These are phyloP conservation scores for Leishmania mexicana DNA, from an alignment of 208 protist species.

Conservation along the genomic window DNA sequence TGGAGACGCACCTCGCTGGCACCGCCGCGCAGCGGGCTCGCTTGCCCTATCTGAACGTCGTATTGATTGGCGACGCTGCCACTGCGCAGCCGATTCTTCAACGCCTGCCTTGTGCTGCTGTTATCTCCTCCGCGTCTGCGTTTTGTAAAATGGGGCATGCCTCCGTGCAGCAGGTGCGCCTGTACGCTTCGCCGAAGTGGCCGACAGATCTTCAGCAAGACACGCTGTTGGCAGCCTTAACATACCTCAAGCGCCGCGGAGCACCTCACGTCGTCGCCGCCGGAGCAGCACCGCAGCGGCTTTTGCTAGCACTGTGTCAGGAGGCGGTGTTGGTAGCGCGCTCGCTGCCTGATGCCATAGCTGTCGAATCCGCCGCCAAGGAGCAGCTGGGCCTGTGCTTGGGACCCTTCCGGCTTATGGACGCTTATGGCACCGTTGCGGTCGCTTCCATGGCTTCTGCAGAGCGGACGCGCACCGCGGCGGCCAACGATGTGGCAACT, in stretches of 20 bases:
- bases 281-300: slow-evolving; percentile 35
- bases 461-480: slow-evolving; percentile 5
- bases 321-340: slow-evolving; percentile 44
- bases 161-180: slow-evolving; percentile 67
- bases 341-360: slow-evolving; percentile 21
- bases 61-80: slow-evolving; percentile 58
- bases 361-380: slow-evolving; percentile 50
- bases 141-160: slow-evolving; percentile 30
- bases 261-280: slow-evolving; percentile 59
- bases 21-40: slow-evolving; percentile 8
- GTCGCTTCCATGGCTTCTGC: slow-evolving; percentile 45
- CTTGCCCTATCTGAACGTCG: slow-evolving; percentile 34
- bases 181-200: slow-evolving; percentile 50
- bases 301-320: slow-evolving; percentile 46
- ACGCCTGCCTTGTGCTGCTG: slow-evolving; percentile 43
- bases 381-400: slow-evolving; percentile 43
- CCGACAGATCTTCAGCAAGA: slow-evolving; percentile 48
- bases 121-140: slow-evolving; percentile 50
- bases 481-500: not conserved
- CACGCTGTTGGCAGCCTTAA: slow-evolving; percentile 49
- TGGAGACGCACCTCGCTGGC: slow-evolving; percentile 32
- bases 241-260: slow-evolving; percentile 47
- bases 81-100: slow-evolving; percentile 30
- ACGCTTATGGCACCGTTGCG: slow-evolving; percentile 41
- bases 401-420: slow-evolving; percentile 58